Evolutionary conservation across 768 basidiomycete species (phyloP).

Genomic region (Tylopilus rubrobrunneus): DNA sequence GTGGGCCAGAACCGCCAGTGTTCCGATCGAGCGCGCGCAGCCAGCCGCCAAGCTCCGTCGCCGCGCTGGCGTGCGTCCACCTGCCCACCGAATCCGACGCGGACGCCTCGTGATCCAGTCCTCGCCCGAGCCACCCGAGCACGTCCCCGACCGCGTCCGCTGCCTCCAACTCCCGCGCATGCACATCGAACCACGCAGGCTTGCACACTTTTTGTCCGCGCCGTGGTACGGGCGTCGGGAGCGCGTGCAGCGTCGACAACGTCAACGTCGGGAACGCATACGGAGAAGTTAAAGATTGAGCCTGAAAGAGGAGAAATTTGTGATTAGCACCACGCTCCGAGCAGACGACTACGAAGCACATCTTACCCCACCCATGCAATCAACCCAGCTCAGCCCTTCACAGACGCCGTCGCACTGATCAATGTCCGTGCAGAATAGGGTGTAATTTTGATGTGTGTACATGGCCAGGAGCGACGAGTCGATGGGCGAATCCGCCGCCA

Average conservation of each 20-base stretch:
- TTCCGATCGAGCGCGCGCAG: slow-evolving; percentile 45
- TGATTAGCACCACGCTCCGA: no score
- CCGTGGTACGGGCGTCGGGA: slow-evolving; percentile 83
- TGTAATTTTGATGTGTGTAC: slow-evolving; percentile 94
- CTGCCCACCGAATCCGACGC: slow-evolving; percentile 28
- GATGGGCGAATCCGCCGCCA: slow-evolving; percentile 84
- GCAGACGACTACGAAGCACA: no score
- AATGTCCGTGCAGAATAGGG: slow-evolving; percentile 74
- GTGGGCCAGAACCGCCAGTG: background rate
- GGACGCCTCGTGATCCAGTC: background rate
- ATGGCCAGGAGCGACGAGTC: slow-evolving; percentile 86
- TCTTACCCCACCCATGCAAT: slow-evolving; percentile 59
- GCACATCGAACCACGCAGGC: slow-evolving; percentile 75
- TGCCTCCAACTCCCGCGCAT: slow-evolving; percentile 55
- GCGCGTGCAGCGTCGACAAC: slow-evolving; percentile 78
- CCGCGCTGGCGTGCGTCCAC: slow-evolving; percentile 52
- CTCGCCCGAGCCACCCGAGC: slow-evolving; percentile 49
- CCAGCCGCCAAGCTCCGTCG: slow-evolving; percentile 56
- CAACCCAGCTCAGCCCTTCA: slow-evolving; percentile 76
- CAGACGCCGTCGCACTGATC: slow-evolving; percentile 68
- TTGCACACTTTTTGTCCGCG: slow-evolving; percentile 82
- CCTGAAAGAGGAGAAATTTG: slow-evolving; percentile 34
- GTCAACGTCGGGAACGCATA: slow-evolving; percentile 84
- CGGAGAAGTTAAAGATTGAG: slow-evolving; percentile 57
- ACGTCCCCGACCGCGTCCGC: slow-evolving; percentile 56